These are phyloP conservation scores for Apium graveolens DNA, from an alignment of 129 eudicot genomes.

Conservation along the genomic window DNA sequence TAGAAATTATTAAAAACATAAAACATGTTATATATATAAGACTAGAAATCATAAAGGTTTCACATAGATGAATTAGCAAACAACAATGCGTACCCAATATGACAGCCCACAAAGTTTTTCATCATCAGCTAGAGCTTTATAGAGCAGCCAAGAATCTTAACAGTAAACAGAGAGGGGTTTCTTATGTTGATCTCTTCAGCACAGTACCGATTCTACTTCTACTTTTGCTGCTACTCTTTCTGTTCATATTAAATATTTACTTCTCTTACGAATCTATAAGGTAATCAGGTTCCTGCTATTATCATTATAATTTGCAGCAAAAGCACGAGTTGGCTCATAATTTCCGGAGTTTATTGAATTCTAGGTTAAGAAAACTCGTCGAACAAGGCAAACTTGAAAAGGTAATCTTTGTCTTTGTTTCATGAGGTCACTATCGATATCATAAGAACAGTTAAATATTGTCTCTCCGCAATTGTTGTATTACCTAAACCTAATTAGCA, in stretches of 20 bases:
- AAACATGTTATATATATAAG: background rate
- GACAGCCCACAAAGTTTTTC: too few relatives aligned
- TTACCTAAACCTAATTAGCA: background rate
- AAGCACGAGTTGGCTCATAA: constrained; percentile 60
- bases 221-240: background rate
- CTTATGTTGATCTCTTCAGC: too few relatives aligned
- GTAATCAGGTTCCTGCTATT: background rate
- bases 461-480: background rate
- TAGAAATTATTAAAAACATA: too few relatives aligned
- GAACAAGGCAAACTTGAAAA: constrained; percentile 75
- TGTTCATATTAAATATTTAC: background rate
- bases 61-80: background rate
- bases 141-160: too few relatives aligned
- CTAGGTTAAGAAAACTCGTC: constrained; percentile 68
- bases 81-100: background rate
- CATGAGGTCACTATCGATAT: background rate
- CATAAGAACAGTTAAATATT: background rate
- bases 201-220: background rate
- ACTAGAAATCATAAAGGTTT: background rate
- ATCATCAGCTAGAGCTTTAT: too few relatives aligned
- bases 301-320: constrained; percentile 39
- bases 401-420: constrained; percentile 34
- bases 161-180: too few relatives aligned
- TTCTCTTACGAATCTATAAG: constrained; percentile 1
- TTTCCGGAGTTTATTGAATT: constrained; percentile 50